These are phyloP conservation scores for Amanita subjunquillea DNA, from an alignment of 768 basidiomycete genomes.

Conservation along the genomic window DNA sequence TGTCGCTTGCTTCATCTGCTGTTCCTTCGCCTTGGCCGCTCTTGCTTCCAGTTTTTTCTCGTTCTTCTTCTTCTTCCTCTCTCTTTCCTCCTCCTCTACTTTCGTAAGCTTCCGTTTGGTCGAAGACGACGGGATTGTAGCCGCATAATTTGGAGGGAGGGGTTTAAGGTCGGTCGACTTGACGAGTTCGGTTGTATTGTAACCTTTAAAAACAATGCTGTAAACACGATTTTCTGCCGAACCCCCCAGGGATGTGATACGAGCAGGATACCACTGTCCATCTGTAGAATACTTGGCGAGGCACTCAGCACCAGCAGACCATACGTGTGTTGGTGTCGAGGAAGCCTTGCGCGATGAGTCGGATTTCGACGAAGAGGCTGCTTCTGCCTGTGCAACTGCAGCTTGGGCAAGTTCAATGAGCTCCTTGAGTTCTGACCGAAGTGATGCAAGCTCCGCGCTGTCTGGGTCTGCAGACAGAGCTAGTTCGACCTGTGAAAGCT, in stretches of 20 bases:
- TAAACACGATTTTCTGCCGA: constrained; percentile 75
- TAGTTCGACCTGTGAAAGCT: constrained; percentile 80
- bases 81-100: constrained; percentile 80
- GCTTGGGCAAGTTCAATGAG: constrained; percentile 75
- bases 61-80: constrained; percentile 89
- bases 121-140: constrained; percentile 28
- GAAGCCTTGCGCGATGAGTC: constrained; percentile 47
- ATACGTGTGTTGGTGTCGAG: constrained; percentile 42
- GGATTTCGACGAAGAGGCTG: constrained; percentile 49
- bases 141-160: constrained; percentile 48
- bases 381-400: constrained; percentile 58
- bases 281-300: constrained; percentile 81
- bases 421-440: constrained; percentile 71
- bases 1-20: constrained; percentile 68
- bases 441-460: constrained; percentile 61
- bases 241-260: constrained; percentile 78
- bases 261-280: constrained; percentile 80
- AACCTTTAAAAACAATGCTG: constrained; percentile 85
- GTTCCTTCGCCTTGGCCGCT: constrained; percentile 84
- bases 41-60: constrained; percentile 84
- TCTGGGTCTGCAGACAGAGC: constrained; percentile 67
- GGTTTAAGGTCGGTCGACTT: constrained; percentile 62
- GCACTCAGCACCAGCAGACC: constrained; percentile 78
- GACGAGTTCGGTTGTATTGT: constrained; percentile 84
- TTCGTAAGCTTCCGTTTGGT: constrained; percentile 73